Base-by-base conservation (phyloP, 805 yeast species). In the Spathaspora arborariae region DNA sequence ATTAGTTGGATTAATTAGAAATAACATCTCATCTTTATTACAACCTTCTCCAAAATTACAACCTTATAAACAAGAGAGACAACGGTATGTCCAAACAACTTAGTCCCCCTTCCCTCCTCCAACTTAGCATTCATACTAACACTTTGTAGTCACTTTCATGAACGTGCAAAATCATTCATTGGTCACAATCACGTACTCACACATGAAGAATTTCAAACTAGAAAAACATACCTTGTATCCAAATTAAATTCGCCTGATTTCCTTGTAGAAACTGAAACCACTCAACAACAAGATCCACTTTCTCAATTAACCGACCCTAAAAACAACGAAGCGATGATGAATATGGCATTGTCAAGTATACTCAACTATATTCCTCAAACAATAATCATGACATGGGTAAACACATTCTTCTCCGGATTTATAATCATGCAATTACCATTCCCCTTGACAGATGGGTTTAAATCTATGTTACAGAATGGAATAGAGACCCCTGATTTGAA, bases 301-400 rank as follows among this genome's bases (percentile, higher is more conserved):
- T 84, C 85, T 52, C 88, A 92, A 16, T 74, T 89, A 41, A 65
- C 80, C 1, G 96, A 88, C 56, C 84, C 95, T 2, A 72, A 74
- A 41, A 74, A 84, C 21, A 76, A 84, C 50, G 96, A 90, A 46
- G 80, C 83, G 19, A 68, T 94, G 75, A 74, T 84, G 73, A 77
- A 75, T 41, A 83, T 88, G 84, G 78, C 90, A 48, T 89, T 89
- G 60, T 84, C 85, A 7, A 91, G 89, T 60, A 69, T 89, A 52
- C 84, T 91, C 59, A 88, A 82, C 65, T 88, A 84, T 61, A 79
- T 90, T 16, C 97, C 98, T 1, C 98, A 94, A 68, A 88, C 97
- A 0, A 64, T 91, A 35, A 85, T 91, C 53, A 91, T 94, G 97
- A 89, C 90, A 59, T 94, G 97, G 96, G 92, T 92, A 50, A 88